phyloP scores from a whole-genome alignment of 2,329 filamentous ascomycete species.

The Botrytis porri region DNA sequence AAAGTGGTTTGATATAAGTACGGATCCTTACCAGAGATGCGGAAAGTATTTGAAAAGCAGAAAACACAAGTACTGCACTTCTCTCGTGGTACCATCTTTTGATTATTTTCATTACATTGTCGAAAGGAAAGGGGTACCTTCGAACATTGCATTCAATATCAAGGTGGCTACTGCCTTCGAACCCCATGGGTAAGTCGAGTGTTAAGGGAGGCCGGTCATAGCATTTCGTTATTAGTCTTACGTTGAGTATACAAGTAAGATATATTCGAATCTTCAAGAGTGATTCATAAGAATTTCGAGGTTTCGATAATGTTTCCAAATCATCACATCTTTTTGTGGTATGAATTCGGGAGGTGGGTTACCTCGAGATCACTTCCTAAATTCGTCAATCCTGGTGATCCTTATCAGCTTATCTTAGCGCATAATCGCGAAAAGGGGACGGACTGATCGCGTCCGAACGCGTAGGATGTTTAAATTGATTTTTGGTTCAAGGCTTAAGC shows the following conservation, averaged over 20 bases:
- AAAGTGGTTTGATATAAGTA: not conserved
- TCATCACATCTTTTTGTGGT: not conserved
- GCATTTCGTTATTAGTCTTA: not conserved
- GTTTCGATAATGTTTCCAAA: not conserved
- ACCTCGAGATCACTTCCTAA: not conserved
- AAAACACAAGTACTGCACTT: too few relatives aligned
- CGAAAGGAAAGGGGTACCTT: not conserved
- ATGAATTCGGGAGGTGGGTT: not conserved
- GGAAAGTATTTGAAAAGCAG: not conserved
- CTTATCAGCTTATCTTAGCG: conserved; percentile 21
- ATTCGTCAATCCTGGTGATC: not conserved
- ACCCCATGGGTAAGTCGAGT: not conserved
- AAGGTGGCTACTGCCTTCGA: not conserved
- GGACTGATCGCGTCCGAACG: conserved; percentile 13
- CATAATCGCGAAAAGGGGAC: not conserved
- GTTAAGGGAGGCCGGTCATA: not conserved
- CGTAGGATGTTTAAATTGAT: conserved; percentile 16
- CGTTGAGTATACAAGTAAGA: not conserved
- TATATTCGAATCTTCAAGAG: not conserved
- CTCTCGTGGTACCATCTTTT: not conserved
- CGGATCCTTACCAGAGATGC: not conserved
- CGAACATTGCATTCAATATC: not conserved
- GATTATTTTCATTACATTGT: not conserved
- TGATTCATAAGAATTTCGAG: not conserved
- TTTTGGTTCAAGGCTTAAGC: conserved; percentile 3